Evolutionary conservation across 202 grass and related monocot genomes (phyloP).

Genomic region (Carex arenaria): DNA sequence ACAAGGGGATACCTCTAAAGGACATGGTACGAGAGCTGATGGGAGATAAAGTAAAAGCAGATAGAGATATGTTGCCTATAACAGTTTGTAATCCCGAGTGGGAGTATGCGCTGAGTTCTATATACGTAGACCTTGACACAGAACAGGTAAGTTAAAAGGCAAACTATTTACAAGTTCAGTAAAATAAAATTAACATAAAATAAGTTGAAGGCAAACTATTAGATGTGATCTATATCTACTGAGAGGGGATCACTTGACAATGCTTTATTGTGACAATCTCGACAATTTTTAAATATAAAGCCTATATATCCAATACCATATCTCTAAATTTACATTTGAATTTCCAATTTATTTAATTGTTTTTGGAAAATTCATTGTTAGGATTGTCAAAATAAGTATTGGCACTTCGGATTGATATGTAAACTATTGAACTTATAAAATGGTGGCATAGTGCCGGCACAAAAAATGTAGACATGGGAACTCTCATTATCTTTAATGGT

Average conservation of each 20-base stretch:
- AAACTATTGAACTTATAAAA: neutral
- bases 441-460: neutral
- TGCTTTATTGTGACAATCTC: too few species aligned
- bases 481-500: neutral
- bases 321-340: too few species aligned
- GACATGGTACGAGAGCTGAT: conserved; percentile 61
- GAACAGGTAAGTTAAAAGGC: conserved; percentile 33
- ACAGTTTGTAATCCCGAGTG: conserved; percentile 49
- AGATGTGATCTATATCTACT: too few species aligned
- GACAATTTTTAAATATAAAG: too few species aligned
- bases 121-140: conserved; percentile 56
- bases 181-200: neutral
- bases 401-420: neutral
- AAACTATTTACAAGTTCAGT: neutral
- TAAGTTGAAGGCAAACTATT: too few species aligned
- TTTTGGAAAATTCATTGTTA: too few species aligned
- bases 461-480: neutral
- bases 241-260: too few species aligned
- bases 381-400: too few species aligned
- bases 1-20: conserved; percentile 34
- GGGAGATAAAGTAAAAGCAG: conserved; percentile 50
- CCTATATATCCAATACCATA: too few species aligned
- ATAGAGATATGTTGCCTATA: conserved; percentile 39
- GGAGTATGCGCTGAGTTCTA: conserved; percentile 65
- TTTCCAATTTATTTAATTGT: too few species aligned